Conservation (phyloP, 2,329 filamentous ascomycete genomes). For the Rachicladosporium sp. region DNA sequence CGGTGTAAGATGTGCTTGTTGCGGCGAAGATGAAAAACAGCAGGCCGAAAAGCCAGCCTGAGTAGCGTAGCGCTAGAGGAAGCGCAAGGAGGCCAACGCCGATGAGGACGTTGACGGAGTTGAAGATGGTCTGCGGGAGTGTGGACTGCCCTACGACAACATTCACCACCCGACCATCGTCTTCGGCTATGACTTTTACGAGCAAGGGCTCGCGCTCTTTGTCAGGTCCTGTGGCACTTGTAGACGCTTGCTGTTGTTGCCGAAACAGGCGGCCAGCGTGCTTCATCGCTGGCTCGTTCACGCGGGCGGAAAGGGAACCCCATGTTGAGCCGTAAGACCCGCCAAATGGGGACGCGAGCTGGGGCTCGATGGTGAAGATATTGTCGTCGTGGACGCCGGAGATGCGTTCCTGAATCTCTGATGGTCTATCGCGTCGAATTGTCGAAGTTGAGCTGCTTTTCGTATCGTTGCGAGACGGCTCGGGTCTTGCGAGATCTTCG, state of each 20-base stretch:
- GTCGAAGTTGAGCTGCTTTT: neutral
- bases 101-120: conserved; percentile 86
- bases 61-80: conserved; percentile 75
- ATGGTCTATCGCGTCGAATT: conserved; percentile 9
- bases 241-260: conserved; percentile 33
- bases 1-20: conserved; percentile 70
- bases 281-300: conserved; percentile 44
- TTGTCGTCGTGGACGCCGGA: conserved; percentile 26
- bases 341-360: conserved; percentile 54
- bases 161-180: conserved; percentile 70
- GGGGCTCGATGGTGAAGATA: conserved; percentile 38
- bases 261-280: conserved; percentile 41
- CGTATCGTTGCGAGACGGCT: neutral
- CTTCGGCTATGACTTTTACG: conserved; percentile 78
- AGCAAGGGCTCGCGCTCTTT: conserved; percentile 56
- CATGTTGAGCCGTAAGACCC: conserved; percentile 59
- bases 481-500: conserved; percentile 9
- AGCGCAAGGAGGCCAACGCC: conserved; percentile 82
- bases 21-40: conserved; percentile 62
- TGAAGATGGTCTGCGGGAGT: conserved; percentile 88
- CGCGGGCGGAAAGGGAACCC: conserved; percentile 44
- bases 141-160: conserved; percentile 90
- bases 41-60: conserved; percentile 78
- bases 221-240: conserved; percentile 27
- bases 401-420: conserved; percentile 14